These are phyloP conservation scores for Coemansia sp. DNA, from an alignment of 192 early-diverging fungal species.

Conservation along the genomic window DNA sequence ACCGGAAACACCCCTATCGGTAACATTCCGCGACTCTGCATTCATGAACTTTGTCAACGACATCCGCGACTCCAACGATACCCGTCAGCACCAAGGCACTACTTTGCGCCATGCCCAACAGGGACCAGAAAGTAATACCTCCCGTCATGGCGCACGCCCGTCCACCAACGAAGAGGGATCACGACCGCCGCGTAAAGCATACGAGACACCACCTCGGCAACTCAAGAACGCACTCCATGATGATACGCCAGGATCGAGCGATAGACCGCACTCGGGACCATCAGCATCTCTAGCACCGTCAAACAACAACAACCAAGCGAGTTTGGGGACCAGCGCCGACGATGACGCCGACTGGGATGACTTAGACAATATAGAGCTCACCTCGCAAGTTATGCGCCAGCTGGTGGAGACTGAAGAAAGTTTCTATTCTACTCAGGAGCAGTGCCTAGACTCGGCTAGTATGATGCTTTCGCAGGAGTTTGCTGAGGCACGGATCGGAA, in stretches of 20 bases:
- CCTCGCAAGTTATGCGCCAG: slow-evolving; percentile 48
- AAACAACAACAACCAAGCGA: slow-evolving; percentile 11
- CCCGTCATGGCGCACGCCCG: neutral
- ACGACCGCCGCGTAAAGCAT: neutral
- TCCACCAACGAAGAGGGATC: neutral
- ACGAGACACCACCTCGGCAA: neutral
- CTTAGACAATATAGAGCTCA: slow-evolving; percentile 32
- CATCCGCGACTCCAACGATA: neutral
- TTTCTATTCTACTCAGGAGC: slow-evolving; percentile 43
- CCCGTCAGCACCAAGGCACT: neutral
- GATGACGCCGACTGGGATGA: slow-evolving; percentile 26
- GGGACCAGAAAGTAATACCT: neutral
- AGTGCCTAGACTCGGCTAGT: slow-evolving; percentile 14
- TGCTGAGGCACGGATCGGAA: slow-evolving; percentile 12
- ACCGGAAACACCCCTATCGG: slow-evolving; percentile 21
- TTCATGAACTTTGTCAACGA: slow-evolving; percentile 30
- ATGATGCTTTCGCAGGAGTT: slow-evolving; percentile 37
- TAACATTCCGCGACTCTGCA: slow-evolving; percentile 32
- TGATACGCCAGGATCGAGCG: slow-evolving; percentile 3
- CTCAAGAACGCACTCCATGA: neutral
- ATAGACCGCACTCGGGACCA: neutral
- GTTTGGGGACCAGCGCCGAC: slow-evolving; percentile 10
- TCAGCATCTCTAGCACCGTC: slow-evolving; percentile 3
- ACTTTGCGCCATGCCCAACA: neutral
- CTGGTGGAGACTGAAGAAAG: slow-evolving; percentile 41